Percentiles rank a stretch among this genome's conserved stretches.
Evolutionary conservation across 495 filamentous ascomycete species (phyloP).

Genomic region (Schizothecium vesticola): DNA sequence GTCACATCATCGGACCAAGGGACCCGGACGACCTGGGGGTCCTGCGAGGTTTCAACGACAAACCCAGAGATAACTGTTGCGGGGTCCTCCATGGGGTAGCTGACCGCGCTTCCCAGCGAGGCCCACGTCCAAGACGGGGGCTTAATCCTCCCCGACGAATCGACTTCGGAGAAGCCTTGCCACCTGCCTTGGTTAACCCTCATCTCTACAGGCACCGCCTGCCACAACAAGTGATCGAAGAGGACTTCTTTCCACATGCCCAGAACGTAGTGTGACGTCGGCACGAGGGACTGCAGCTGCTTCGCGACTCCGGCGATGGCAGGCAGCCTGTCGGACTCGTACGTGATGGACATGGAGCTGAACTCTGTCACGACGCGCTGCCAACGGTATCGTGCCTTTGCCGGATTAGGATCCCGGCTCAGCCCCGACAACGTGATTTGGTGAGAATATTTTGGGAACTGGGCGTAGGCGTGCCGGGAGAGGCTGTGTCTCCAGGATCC

Average conservation of each 20-base stretch:
- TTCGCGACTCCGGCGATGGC: conserved; percentile 21
- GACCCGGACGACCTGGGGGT: not conserved
- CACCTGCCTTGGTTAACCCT: not conserved
- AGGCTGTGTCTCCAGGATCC: not conserved
- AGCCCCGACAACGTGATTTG: not conserved
- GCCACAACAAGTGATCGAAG: conserved; percentile 5
- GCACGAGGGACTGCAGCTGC: conserved; percentile 4
- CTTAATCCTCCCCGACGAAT: not conserved
- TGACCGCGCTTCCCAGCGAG: not conserved
- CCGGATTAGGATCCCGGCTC: not conserved
- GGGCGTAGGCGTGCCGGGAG: not conserved
- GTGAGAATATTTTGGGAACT: conserved; percentile 1
- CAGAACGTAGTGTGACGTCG: conserved; percentile 10
- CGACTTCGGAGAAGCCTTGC: not conserved
- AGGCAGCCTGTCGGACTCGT: conserved; percentile 18
- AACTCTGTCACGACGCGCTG: conserved; percentile 23
- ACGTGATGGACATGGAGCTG: conserved; percentile 19
- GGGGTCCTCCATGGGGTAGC: not conserved
- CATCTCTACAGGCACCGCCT: not conserved
- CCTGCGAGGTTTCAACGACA: not conserved
- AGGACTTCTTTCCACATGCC: conserved; percentile 25
- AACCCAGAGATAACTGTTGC: not conserved
- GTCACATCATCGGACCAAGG: not conserved
- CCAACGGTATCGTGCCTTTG: conserved; percentile 11
- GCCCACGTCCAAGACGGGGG: not conserved